Evolutionary conservation across 306 rosid species (phyloP).

Genomic region (Vigna unguiculata): DNA sequence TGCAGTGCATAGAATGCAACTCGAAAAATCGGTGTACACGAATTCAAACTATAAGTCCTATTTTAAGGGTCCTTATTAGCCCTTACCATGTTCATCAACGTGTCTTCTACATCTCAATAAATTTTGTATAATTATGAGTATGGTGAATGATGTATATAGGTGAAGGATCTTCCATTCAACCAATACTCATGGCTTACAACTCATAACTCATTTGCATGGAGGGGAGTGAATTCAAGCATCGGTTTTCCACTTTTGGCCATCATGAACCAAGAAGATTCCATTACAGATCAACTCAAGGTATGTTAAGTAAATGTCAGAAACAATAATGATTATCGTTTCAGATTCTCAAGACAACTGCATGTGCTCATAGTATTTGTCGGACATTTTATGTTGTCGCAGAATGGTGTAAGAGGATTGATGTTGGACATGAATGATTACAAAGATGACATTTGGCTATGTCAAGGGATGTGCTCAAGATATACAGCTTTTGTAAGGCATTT

Average conservation of each 20-base stretch:
- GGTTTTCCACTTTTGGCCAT: conserved; percentile 9
- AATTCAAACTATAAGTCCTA: conserved; percentile 44
- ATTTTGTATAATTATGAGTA: background rate
- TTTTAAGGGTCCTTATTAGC: conserved; percentile 37
- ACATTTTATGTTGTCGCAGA: conserved; percentile 29
- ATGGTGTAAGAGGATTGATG: conserved; percentile 50
- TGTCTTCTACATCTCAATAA: background rate
- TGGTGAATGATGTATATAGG: conserved; percentile 28
- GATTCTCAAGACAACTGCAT: background rate
- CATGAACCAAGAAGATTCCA: conserved; percentile 46
- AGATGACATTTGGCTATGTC: conserved; percentile 44
- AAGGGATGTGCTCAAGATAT: conserved; percentile 33
- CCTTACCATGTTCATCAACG: background rate
- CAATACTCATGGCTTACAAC: conserved; percentile 50
- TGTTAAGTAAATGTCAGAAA: conserved; percentile 4
- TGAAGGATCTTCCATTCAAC: conserved; percentile 46
- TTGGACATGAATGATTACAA: conserved; percentile 45
- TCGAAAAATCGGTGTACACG: conserved; percentile 44
- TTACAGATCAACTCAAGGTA: conserved; percentile 42
- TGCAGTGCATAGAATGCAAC: conserved; percentile 44
- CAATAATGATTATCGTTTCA: background rate
- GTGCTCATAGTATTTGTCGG: background rate
- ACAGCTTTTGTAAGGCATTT: conserved; percentile 45
- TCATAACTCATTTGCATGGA: conserved; percentile 43
- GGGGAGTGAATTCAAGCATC: conserved; percentile 16